Evolutionary conservation across 1,139 yeast species (phyloP), one percentile per base, ranked within the genome.

Genomic region (Entelexis sorbosivorans): DNA sequence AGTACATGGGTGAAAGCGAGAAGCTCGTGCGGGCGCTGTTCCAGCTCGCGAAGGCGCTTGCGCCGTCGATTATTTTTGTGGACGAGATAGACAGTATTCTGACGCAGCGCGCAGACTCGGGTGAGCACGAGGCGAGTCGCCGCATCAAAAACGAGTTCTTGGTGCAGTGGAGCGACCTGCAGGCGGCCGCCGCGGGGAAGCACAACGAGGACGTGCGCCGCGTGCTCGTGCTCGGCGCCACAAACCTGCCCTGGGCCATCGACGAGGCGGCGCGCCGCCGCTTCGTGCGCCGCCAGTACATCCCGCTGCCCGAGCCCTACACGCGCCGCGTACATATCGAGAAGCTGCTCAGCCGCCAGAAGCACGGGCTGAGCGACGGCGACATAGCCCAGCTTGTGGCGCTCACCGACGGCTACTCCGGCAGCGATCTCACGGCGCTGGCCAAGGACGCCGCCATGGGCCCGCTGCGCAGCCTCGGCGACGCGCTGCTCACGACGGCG

Each of bases 381-480:
- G 96, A 89, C 56, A 75, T 81, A 58, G 73, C 72, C 3, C 72
- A 71, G 51, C 72, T 91, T 31, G 75, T 86, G 40, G 71, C 70
- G 14, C 68, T 78, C 60, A 88, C 88, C 1, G 82, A 79, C 48
- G 94, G 94, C 1, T 88, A 82, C 66, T 82, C 95, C 47, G 98
- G 98, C 2, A 82, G 95, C 59, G 98, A 91, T 67, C 78, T 91
- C 51, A 91, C 97, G 0, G 95, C 97, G 0, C 70, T 91, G 59
- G 96, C 97, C 2, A 91, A 91, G 66, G 98, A 91, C 66, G 94
- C 96, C 2, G 98, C 98, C 1, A 89, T 91, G 96, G 96, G 97
- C 0, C 98, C 98, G 1, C 70, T 93, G 51, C 73, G 98, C 58
- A 82, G 89, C 32, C 72, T 91, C 33, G 98, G 98, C 3, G 97